phyloP scores from a whole-genome alignment of 495 filamentous ascomycete species.

The Viridothelium virens region DNA sequence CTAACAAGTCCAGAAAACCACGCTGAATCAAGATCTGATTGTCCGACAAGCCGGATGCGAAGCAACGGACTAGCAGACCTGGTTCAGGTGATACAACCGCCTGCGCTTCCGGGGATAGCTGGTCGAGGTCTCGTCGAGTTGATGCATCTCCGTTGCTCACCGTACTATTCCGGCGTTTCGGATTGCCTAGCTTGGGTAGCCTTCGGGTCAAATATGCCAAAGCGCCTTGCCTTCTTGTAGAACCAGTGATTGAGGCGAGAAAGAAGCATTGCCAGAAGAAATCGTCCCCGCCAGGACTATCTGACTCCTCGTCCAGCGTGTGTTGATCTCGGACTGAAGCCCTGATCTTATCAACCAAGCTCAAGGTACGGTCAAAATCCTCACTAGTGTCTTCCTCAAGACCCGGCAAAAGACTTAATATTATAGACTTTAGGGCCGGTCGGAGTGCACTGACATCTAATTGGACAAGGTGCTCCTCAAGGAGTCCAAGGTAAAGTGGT shows the following conservation, averaged over 20 bases:
- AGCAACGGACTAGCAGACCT: conserved; percentile 79
- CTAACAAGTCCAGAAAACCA: conserved; percentile 86
- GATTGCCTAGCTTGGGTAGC: conserved; percentile 60
- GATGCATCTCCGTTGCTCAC: not conserved
- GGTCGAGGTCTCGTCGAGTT: not conserved
- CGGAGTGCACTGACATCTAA: conserved; percentile 63
- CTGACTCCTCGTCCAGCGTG: conserved; percentile 38
- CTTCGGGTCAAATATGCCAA: conserved; percentile 74
- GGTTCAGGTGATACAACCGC: conserved; percentile 86
- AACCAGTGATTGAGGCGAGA: conserved; percentile 80
- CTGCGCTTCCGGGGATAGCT: conserved; percentile 46
- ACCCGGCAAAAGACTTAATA: conserved; percentile 78
- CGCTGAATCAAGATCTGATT: conserved; percentile 86
- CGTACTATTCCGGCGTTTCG: not conserved
- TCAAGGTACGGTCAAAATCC: conserved; percentile 84
- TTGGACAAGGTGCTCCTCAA: conserved; percentile 70
- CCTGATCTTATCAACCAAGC: conserved; percentile 62
- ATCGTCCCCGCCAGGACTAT: conserved; percentile 58
- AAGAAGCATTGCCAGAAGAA: conserved; percentile 99
- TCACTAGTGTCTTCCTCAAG: conserved; percentile 94
- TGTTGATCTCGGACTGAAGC: conserved; percentile 36
- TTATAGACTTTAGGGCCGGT: conserved; percentile 80
- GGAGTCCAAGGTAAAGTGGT: conserved; percentile 69
- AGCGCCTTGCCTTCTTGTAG: conserved; percentile 73
- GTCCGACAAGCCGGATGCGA: conserved; percentile 81